Evolutionary conservation across 2,329 filamentous ascomycete species (phyloP).

Genomic region (Delphinella strobiligena): DNA sequence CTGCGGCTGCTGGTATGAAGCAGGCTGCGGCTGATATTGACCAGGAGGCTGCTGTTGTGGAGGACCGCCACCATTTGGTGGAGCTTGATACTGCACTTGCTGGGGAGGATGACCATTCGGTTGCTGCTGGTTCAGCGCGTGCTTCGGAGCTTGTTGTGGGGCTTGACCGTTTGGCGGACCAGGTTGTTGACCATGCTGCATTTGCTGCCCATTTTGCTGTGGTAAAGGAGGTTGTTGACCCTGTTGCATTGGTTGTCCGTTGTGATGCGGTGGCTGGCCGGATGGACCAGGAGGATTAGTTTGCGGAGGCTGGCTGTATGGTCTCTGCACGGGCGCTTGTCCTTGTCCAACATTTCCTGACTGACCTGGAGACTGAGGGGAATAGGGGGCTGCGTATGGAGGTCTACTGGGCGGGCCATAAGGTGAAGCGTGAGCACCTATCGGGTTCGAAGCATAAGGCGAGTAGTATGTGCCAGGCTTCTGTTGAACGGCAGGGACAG

Average conservation of each 20-base stretch:
- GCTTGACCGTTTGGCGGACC: background rate
- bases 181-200: background rate
- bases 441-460: slow-evolving; percentile 12
- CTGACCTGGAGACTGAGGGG: background rate
- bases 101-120: background rate
- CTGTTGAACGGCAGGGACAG: slow-evolving; percentile 8
- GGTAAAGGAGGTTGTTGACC: no score
- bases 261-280: no score
- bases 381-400: slow-evolving; percentile 8
- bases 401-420: slow-evolving; percentile 10
- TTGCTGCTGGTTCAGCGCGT: background rate
- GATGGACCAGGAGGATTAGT: no score
- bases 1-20: background rate
- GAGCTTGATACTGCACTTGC: background rate
- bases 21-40: background rate
- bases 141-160: slow-evolving; percentile 5
- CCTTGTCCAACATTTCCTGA: no score
- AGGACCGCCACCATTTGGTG: background rate
- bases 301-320: slow-evolving; percentile 2
- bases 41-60: slow-evolving; percentile 1
- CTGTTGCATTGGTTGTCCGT: no score
- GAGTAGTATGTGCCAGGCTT: slow-evolving; percentile 12
- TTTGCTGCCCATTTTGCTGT: no score
- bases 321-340: background rate
- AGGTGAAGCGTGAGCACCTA: slow-evolving; percentile 7